Evolutionary conservation across 139 green algal species (phyloP), one percentile per base, ranked within the genome.

Genomic region (Astrephomene gubernaculifera): DNA sequence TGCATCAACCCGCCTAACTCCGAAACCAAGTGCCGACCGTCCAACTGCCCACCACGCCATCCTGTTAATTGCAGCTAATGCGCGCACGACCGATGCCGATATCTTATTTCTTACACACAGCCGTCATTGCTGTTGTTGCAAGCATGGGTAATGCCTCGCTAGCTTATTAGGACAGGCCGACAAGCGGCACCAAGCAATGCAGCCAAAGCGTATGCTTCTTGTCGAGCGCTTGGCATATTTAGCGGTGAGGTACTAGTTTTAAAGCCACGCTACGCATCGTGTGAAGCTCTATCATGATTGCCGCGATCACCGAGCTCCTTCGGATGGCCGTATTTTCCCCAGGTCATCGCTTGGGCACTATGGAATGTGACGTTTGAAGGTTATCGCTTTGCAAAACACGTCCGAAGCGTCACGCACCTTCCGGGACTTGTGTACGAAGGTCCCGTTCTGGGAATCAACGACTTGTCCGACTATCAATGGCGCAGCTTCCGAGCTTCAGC

Each of bases 381-480:
- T 61, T 64, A 74, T 21, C 31, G 14, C 17, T 86, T 88, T 25
- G 84, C 82, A 1, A 8, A 41, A 2, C 24, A 73, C 5, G 87
- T 69, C 8, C 24, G 39, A 29, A 1, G 33, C 27, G 21, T 67
- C 33, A 9, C 78, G 2, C 0, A 6, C 25, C 36, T 70, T 4
- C 54, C 68, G 0, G 57, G 57, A 1, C 2, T 64, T 2, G 8
- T 35, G 31, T 6, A n/a, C 35, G 72, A 63, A 22, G 78, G 63
- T 0, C 22, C 21, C 36, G 9, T 7, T 44, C 54, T 89, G 6
- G 75, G 75, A 57, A 25, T 22, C 31, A 83, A 93, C 68, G 95
- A 98, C 70, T 74, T 97, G 27, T 97, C 94, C 24, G 95, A 98
- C 87, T 84, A 90, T 8, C 95, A 98, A 69, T 98, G 95, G 95